Conservation (phyloP, 257 asterid species). For the Sherardia arvensis region DNA sequence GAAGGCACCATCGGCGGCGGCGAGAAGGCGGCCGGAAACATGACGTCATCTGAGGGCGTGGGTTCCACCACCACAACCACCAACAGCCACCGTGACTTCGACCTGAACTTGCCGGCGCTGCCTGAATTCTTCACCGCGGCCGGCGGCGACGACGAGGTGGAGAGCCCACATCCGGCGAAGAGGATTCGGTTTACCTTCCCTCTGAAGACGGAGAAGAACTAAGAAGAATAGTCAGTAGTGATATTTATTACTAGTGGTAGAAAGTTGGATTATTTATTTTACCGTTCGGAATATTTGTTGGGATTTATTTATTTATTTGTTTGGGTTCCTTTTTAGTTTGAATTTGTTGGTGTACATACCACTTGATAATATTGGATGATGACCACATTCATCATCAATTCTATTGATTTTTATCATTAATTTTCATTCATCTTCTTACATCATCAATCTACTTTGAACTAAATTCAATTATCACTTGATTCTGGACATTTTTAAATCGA, state of each 20-base stretch:
- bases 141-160: conserved; percentile 50
- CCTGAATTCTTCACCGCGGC: conserved; percentile 30
- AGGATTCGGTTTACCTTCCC: conserved; percentile 29
- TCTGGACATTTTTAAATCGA: too few relatives aligned
- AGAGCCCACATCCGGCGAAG: conserved; percentile 63
- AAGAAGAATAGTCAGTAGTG: background rate
- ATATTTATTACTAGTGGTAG: background rate
- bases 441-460: too few relatives aligned
- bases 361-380: background rate
- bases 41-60: conserved; percentile 40
- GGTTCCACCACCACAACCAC: conserved; percentile 27
- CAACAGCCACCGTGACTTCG: conserved; percentile 35
- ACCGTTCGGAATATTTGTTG: background rate
- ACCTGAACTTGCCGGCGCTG: conserved; percentile 54
- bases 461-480: too few relatives aligned
- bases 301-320: background rate
- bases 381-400: conserved; percentile 3
- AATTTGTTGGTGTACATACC: conserved; percentile 9
- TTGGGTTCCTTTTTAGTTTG: background rate
- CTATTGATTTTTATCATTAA: conserved; percentile 5
- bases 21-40: conserved; percentile 6
- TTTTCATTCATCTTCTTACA: background rate
- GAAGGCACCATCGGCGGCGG: conserved; percentile 32
- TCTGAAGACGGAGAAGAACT: conserved; percentile 18
- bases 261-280: background rate